Evolutionary conservation across 176 grass and related monocot genomes (phyloP).

Genomic region (Areca catechu): DNA sequence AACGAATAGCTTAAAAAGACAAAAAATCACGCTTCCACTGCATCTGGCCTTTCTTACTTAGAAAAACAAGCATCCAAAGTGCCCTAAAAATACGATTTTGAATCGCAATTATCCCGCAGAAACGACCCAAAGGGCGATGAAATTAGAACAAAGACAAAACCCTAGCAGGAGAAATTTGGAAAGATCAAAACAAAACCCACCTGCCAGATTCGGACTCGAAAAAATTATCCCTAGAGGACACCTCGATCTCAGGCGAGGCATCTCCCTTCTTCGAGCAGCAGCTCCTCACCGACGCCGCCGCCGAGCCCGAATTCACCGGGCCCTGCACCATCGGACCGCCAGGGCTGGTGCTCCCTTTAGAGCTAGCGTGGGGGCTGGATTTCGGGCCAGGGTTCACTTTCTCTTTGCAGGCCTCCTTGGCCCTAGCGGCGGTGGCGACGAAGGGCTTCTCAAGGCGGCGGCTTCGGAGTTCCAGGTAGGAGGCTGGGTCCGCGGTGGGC

Average conservation of each 20-base stretch:
- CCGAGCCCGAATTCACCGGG: background rate
- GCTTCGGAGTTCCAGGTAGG: constrained; percentile 26
- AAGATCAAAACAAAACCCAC: background rate
- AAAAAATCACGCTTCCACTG: no score
- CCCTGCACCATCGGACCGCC: background rate
- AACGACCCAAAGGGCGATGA: no score
- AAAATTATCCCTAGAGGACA: background rate
- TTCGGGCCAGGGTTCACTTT: background rate
- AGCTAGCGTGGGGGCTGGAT: background rate
- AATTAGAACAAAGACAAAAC: no score
- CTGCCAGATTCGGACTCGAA: background rate
- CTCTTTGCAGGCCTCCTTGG: background rate
- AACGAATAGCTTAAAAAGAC: no score
- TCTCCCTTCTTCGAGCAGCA: background rate
- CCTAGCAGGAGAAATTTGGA: background rate
- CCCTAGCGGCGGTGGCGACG: background rate
- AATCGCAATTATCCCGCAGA: no score
- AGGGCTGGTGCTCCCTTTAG: background rate
- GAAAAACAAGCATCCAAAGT: no score
- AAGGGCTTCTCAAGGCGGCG: constrained; percentile 22
- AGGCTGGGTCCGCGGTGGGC: background rate
- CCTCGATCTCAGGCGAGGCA: background rate
- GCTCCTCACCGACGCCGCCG: background rate
- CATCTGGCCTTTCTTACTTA: no score
- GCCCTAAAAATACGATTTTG: no score